These are phyloP conservation scores for Citrus hindsii DNA, from an alignment of 345 rosid species.

Conservation along the genomic window DNA sequence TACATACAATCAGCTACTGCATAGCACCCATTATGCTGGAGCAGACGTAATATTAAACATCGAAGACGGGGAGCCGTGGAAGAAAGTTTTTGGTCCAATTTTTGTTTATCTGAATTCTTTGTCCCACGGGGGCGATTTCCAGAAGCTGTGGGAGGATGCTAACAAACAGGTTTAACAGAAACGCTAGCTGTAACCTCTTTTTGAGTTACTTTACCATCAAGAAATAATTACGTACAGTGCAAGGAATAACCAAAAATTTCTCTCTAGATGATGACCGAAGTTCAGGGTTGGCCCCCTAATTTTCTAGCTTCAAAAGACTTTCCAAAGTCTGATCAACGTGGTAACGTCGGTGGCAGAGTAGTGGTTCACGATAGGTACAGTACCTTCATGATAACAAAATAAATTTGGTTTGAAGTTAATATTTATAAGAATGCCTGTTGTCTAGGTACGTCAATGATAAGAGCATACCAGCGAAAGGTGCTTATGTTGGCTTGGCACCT, in stretches of 20 bases:
- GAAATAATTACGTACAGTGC: background rate
- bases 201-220: background rate
- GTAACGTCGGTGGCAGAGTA: conserved; percentile 41
- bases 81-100: conserved; percentile 78
- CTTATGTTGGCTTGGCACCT: conserved; percentile 75
- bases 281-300: conserved; percentile 55
- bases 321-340: conserved; percentile 44
- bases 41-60: conserved; percentile 56
- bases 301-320: conserved; percentile 63
- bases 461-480: conserved; percentile 44
- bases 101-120: conserved; percentile 46
- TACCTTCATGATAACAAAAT: background rate
- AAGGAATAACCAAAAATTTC: background rate
- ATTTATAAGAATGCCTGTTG: background rate
- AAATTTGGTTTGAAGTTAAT: background rate
- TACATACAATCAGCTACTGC: conserved; percentile 50
- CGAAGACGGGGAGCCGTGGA: conserved; percentile 60
- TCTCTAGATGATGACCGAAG: conserved; percentile 41
- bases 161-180: conserved; percentile 43
- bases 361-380: conserved; percentile 56
- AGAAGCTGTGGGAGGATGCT: conserved; percentile 58
- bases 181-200: background rate
- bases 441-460: conserved; percentile 29
- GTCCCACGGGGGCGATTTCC: conserved; percentile 4
- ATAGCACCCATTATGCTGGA: conserved; percentile 78